Evolutionary conservation across 495 filamentous ascomycete genomes (phyloP).

Genomic region (Beverwykella pulmonaria): DNA sequence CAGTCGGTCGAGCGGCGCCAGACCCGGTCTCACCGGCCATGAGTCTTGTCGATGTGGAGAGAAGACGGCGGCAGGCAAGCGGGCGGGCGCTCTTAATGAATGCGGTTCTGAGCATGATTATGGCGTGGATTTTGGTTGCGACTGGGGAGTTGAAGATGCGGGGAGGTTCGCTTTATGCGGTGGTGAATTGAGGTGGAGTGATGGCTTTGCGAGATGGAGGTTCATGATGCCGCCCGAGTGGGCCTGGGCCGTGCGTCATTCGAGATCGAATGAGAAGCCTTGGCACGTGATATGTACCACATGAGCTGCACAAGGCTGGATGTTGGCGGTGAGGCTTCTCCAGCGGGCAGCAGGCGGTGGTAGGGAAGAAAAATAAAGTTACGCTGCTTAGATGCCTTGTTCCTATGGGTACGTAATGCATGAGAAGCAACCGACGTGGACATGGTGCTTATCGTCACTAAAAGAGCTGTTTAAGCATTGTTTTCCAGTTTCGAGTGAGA

Average conservation of each 20-base stretch:
- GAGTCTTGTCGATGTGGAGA: conserved; percentile 42
- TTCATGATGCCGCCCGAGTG: neutral
- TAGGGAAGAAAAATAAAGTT: too few relatives aligned
- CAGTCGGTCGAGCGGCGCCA: conserved; percentile 49
- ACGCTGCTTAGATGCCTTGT: too few relatives aligned
- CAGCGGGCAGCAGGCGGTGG: too few relatives aligned
- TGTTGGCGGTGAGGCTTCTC: neutral
- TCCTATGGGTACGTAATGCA: neutral
- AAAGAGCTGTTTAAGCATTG: neutral
- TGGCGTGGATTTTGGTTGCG: conserved; percentile 10
- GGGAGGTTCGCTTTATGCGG: neutral
- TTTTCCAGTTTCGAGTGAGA: neutral
- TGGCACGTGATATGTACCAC: neutral
- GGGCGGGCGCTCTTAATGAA: conserved; percentile 30
- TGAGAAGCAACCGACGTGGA: neutral
- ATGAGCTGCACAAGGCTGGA: neutral
- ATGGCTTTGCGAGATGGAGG: neutral
- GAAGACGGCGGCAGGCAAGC: conserved; percentile 35
- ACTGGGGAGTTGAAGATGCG: neutral
- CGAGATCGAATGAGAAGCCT: neutral
- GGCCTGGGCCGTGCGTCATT: conserved; percentile 10
- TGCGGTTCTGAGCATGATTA: conserved; percentile 35
- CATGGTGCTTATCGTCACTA: too few relatives aligned
- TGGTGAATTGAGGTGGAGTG: conserved; percentile 16
- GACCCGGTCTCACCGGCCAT: conserved; percentile 55